These are phyloP conservation scores for Aspergillus tubingensis DNA, from an alignment of 2,329 filamentous ascomycete species.

Conservation along the genomic window DNA sequence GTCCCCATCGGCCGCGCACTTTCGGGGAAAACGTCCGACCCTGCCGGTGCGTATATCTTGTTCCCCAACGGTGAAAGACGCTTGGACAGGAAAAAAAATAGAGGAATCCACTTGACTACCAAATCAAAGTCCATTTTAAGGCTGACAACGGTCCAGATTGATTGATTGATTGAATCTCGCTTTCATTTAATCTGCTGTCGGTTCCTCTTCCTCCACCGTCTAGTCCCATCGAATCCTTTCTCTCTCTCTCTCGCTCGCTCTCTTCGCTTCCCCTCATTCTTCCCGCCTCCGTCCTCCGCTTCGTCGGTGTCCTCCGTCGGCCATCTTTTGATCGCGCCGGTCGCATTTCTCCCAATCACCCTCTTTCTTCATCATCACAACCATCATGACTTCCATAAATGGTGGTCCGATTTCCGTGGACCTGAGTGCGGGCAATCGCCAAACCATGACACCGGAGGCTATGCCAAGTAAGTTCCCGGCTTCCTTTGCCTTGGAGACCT, in stretches of 20 bases:
- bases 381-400: conserved; percentile 29
- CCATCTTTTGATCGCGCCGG: conserved; percentile 15
- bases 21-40: conserved; percentile 15
- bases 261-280: not conserved
- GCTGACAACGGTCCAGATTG: conserved; percentile 22
- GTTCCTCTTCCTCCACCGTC: not conserved
- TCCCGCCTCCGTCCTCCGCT: not conserved
- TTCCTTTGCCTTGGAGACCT: not conserved
- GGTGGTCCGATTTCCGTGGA: conserved; percentile 33
- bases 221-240: not conserved
- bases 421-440: conserved; percentile 19
- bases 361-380: not conserved
- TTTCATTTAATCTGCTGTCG: conserved; percentile 7
- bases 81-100: conserved; percentile 10
- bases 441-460: conserved; percentile 15
- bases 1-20: conserved; percentile 9
- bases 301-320: conserved; percentile 2
- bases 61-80: conserved; percentile 17
- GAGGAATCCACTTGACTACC: conserved; percentile 18
- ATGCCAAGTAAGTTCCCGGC: conserved; percentile 19
- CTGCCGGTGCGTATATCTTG: conserved; percentile 18
- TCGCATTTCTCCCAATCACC: conserved; percentile 19
- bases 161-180: conserved; percentile 13
- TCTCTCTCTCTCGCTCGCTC: no score
- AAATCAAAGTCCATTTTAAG: conserved; percentile 15